Conservation (phyloP, 179 eudicot genomes). For the Heliamphora pulchella region DNA sequence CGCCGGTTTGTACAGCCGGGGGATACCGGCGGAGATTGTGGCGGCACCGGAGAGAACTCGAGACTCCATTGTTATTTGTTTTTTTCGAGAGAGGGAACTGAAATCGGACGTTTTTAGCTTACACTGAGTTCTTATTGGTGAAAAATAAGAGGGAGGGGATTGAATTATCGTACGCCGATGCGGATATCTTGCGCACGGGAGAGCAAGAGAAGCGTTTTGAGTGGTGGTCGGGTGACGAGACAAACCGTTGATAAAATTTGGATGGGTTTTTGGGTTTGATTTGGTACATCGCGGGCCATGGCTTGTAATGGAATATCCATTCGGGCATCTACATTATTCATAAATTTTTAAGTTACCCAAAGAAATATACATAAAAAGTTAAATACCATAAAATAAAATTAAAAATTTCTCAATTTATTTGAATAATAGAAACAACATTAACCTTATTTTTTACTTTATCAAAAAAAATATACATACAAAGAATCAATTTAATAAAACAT, state of each 20-base stretch:
- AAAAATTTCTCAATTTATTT: too few species aligned
- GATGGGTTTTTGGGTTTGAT: neutral
- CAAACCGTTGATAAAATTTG: slow-evolving; percentile 17
- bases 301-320: too few species aligned
- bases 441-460: too few species aligned
- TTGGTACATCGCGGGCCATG: too few species aligned
- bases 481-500: too few species aligned
- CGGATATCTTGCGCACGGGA: slow-evolving; percentile 23
- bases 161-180: slow-evolving; percentile 20
- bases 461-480: too few species aligned
- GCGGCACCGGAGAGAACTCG: slow-evolving; percentile 65
- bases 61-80: slow-evolving; percentile 54
- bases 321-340: too few species aligned
- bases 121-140: neutral
- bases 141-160: slow-evolving; percentile 14
- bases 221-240: slow-evolving; percentile 25
- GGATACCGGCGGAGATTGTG: slow-evolving; percentile 41
- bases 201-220: slow-evolving; percentile 15
- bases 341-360: too few species aligned
- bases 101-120: neutral
- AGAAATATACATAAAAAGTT: too few species aligned
- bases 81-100: slow-evolving; percentile 6
- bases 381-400: too few species aligned
- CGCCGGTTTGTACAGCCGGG: slow-evolving; percentile 33
- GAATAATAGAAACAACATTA: too few species aligned